Base-by-base conservation (phyloP, 2,329 filamentous ascomycete genomes). In the Trematosphaeria pertusa region DNA sequence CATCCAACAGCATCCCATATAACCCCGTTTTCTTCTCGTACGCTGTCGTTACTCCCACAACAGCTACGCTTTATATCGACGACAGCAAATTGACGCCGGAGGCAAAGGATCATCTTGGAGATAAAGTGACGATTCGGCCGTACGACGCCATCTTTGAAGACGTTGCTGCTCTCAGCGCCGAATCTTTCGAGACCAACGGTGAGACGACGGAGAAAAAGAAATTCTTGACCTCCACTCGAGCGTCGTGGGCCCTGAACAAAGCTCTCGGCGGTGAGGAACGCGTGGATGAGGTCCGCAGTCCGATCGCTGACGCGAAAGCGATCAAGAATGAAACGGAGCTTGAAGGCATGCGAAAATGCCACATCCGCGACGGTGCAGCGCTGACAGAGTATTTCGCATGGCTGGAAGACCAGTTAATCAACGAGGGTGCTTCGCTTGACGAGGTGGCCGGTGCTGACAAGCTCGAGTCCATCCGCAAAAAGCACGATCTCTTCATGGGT, bases 11-110 rank as follows among this genome's bases (percentile, higher is more conserved):
- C 69, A 97, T 99, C 56, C 90, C 91, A 0, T 99, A 94, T 77
- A 99, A 99, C 68, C 94, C 94, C 0, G 94, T 99, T 38, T 97
- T 99, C 78, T 97, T 97, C 75, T 94, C 93, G 12, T 99, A 97
- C 65, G 93, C 93, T 34, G 82, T 94, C 32, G 78, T 99, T 53
- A 97, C 94, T 2, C 84, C 86, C 1, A 86, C 71, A 1, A 78
- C 84, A 1, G 89, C 87, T 18, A 91, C 86, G 1, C 80, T 99
- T 4, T 99, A 97, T 65, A 78, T 97, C 48, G 88, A 97, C 64
- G 82, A 86, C 10, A 81, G 83, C 11, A 96, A 97, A 71, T 74
- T 97, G 20, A 85, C 81, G 24, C 75, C 81, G 3, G 84, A 89
- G 37, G 87, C 85, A 46, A 84, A 82, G 59, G 77, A 79, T 11